Base-by-base conservation (phyloP, 495 filamentous ascomycete genomes). In the Rusavskia elegans region DNA sequence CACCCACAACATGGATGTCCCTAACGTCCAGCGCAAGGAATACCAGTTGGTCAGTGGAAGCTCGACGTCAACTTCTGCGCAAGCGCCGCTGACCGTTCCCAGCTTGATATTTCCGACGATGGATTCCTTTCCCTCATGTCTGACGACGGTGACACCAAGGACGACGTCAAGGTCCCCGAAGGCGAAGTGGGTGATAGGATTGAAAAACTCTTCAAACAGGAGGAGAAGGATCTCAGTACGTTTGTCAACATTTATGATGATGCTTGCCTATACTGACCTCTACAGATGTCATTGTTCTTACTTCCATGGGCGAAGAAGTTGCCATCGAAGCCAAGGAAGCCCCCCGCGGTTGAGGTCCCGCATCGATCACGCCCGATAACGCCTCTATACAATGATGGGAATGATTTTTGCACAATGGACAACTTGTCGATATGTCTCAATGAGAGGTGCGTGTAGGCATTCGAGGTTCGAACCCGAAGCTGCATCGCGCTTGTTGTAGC, bases 1-100 rank as follows among this genome's bases (percentile, higher is more conserved):
- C 68, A 99, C 92, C 80, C 92, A 99, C 82, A 97, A 97, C 80
- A 99, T 99, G 92, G 87, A 99, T 65, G 92, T 99, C 59, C 92
- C 92, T 68, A 80, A 87, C 69, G 90, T 97, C 71, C 69, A 63
- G 65, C 87, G 86, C 66, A 79, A 77, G 68, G 89, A 95, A 71
- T 96, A 89, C 76, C 83, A 87, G 72, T 84, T 98, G 52, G 89
- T 95, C 68, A 36, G 40, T 21, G 20, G 21, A 0, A 19, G 2
- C 17, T n/a, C 19, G 5, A 39, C 20, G 36, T 32, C 39, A 23
- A 42, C 11, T 9, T 13, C 10, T 36, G 2, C 25, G 4, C 25
- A 27, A 29, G 20, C 64, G 5, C n/a, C 14, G 19, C 21, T 49
- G 58, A 36, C 6, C n/a, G 8, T n/a, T 17, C 17, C 19, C 61